A percentile compares a stretch with the other conserved stretches of the same genome.
Conservation (phyloP, 495 filamentous ascomycete genomes). For the Pyrenula massariospora region DNA sequence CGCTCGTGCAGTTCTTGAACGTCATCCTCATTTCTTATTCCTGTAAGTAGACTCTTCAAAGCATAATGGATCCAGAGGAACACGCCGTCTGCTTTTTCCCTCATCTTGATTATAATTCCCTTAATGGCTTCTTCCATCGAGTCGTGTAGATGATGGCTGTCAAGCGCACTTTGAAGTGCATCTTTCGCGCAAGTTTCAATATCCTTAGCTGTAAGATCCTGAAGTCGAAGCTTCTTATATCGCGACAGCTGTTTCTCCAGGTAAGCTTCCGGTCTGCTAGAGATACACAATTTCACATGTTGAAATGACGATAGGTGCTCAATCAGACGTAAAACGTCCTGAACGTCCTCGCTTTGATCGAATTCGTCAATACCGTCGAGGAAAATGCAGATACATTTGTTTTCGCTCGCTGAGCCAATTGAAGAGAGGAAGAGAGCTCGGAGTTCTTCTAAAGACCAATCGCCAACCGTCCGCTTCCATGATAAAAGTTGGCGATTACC, state of each 20-base stretch:
- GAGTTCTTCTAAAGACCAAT: neutral
- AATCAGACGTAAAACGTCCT: conserved; percentile 2
- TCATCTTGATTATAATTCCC: conserved; percentile 7
- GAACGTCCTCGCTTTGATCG: conserved; percentile 9
- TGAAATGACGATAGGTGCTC: neutral
- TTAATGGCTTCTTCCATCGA: conserved; percentile 6
- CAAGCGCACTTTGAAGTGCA: neutral
- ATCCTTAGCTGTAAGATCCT: conserved; percentile 3
- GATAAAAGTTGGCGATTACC: neutral
- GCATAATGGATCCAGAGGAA: conserved; percentile 22
- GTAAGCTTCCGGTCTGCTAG: conserved; percentile 32
- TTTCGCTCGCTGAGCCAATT: neutral
- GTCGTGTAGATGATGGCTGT: conserved; percentile 7
- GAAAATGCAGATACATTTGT: conserved; percentile 25
- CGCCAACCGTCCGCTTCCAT: neutral
- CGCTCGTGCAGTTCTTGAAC: neutral
- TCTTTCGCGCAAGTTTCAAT: conserved; percentile 11
- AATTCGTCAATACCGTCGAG: conserved; percentile 39
- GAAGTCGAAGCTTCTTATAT: conserved; percentile 2
- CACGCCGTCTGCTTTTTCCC: conserved; percentile 22
- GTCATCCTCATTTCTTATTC: neutral
- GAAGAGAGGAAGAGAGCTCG: neutral
- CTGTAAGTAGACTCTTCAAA: neutral
- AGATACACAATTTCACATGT: conserved; percentile 32
- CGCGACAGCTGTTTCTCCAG: conserved; percentile 10